A percentile compares a stretch with the other conserved stretches of the same genome.
phyloP scores from a whole-genome alignment of 345 rosid species.

The Carallia pectinifolia region DNA sequence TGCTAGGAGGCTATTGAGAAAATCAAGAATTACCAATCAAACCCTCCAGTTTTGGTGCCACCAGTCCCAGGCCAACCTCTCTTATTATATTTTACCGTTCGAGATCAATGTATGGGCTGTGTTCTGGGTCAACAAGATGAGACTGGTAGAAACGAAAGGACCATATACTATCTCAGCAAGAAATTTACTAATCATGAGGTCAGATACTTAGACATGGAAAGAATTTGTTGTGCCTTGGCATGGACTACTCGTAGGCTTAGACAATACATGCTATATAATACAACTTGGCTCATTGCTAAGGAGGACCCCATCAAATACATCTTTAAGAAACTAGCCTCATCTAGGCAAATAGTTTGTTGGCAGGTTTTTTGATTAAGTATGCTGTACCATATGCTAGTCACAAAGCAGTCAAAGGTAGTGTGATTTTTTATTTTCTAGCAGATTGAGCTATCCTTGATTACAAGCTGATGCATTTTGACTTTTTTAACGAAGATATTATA shows the following conservation, averaged over 20 bases:
- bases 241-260: background rate
- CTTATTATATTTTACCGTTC: background rate
- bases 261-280: background rate
- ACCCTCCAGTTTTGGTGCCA: background rate
- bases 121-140: background rate
- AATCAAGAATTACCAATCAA: background rate
- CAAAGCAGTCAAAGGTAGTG: background rate
- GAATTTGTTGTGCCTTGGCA: background rate
- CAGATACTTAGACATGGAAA: background rate
- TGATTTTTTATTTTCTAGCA: background rate
- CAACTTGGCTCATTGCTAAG: background rate
- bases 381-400: background rate
- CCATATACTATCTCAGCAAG: background rate
- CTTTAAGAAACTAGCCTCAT: background rate
- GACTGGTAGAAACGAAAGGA: background rate
- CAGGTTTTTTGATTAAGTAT: background rate
- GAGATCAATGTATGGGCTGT: background rate
- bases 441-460: background rate
- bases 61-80: background rate
- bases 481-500: background rate
- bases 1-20: background rate
- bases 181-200: no score
- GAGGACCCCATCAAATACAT: background rate
- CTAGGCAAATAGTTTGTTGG: background rate
- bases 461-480: background rate